Percentiles rank a stretch among this genome's conserved stretches.
Conservation (phyloP, 495 filamentous ascomycete genomes). For the Tuber brumale region DNA sequence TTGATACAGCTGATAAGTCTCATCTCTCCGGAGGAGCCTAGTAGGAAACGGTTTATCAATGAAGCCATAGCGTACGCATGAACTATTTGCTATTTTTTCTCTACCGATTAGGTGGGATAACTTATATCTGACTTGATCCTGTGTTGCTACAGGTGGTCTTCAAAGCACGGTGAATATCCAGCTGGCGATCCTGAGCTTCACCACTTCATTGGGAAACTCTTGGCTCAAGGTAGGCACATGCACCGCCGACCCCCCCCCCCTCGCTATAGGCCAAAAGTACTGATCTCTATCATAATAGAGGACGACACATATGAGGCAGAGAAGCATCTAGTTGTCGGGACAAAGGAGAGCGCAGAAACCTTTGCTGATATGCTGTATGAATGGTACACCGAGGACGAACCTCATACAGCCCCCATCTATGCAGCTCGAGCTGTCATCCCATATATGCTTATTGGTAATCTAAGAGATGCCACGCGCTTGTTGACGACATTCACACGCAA, state of each 20-base stretch:
- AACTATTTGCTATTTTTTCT: constrained; percentile 5
- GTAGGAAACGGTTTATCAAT: constrained; percentile 79
- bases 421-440: constrained; percentile 84
- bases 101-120: background rate
- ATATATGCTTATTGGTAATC: constrained; percentile 82
- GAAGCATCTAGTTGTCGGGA: constrained; percentile 80
- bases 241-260: background rate
- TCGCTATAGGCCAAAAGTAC: constrained; percentile 12
- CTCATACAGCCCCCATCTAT: constrained; percentile 83
- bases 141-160: constrained; percentile 61
- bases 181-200: constrained; percentile 93
- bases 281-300: constrained; percentile 49
- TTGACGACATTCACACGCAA: constrained; percentile 71
- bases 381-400: constrained; percentile 85
- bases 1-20: constrained; percentile 61
- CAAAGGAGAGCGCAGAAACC: constrained; percentile 74
- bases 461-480: constrained; percentile 77
- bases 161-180: constrained; percentile 74
- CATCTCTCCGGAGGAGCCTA: constrained; percentile 78
- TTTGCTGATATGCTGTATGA: constrained; percentile 78
- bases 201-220: constrained; percentile 81
- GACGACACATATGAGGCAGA: constrained; percentile 89
- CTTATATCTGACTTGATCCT: constrained; percentile 18
- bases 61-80: constrained; percentile 68
- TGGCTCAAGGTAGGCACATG: constrained; percentile 59